Conservation (phyloP, 805 yeast genomes). For the Spathaspora boniae region DNA sequence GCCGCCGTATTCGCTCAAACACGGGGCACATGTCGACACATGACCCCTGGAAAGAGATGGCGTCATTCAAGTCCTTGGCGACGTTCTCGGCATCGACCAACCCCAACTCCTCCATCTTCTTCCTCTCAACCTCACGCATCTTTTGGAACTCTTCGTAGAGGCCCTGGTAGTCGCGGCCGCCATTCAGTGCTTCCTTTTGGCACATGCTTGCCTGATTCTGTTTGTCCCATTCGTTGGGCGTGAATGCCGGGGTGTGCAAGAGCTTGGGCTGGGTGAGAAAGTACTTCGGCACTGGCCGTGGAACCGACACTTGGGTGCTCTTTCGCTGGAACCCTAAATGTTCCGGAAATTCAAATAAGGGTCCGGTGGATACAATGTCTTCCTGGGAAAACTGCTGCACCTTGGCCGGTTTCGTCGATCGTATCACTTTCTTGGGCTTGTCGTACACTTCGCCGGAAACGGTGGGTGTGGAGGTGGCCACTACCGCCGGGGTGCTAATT, state of each 20-base stretch:
- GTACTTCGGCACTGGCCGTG: constrained; percentile 35
- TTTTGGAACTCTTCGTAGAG: constrained; percentile 72
- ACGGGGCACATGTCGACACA: constrained; percentile 95
- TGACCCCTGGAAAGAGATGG: constrained; percentile 82
- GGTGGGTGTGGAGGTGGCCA: not conserved
- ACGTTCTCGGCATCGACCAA: constrained; percentile 85
- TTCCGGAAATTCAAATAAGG: constrained; percentile 26
- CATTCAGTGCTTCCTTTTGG: constrained; percentile 42
- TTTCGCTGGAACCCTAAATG: constrained; percentile 25
- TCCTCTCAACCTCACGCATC: constrained; percentile 72
- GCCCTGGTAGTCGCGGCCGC: constrained; percentile 59
- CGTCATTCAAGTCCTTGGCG: constrained; percentile 80
- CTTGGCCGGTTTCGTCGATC: constrained; percentile 16
- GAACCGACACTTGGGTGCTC: constrained; percentile 6
- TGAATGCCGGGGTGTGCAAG: constrained; percentile 29
- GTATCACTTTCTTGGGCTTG: constrained; percentile 17
- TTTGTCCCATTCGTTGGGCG: constrained; percentile 62
- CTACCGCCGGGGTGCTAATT: not conserved
- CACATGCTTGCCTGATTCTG: constrained; percentile 65
- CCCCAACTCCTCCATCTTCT: constrained; percentile 73
- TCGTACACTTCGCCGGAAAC: too few species aligned
- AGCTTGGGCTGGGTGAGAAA: constrained; percentile 34
- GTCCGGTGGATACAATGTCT: constrained; percentile 26
- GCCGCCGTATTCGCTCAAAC: constrained; percentile 85
- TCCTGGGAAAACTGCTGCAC: constrained; percentile 17